These are phyloP conservation scores for Herpetomonas tarakana DNA, from an alignment of 208 protist species.

Conservation along the genomic window DNA sequence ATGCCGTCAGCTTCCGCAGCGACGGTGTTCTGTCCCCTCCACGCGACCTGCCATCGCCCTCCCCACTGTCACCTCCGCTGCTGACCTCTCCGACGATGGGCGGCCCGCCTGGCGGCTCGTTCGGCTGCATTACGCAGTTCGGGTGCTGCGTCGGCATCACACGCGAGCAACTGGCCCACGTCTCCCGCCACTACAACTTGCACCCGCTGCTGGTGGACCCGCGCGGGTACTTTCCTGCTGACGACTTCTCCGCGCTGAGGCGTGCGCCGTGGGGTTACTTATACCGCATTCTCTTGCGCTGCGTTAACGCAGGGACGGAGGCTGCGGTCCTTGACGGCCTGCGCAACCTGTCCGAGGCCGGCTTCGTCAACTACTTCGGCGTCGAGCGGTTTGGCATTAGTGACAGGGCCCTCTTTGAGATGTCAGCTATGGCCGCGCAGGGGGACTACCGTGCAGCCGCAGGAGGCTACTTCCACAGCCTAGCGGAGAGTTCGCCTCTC, in stretches of 20 bases:
- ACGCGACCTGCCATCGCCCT: constrained; percentile 65
- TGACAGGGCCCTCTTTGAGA: constrained; percentile 53
- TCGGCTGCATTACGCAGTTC: constrained; percentile 69
- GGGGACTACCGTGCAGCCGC: constrained; percentile 34
- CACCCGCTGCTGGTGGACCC: constrained; percentile 79
- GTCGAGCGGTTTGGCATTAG: constrained; percentile 63
- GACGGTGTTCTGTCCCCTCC: constrained; percentile 53
- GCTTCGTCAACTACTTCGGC: constrained; percentile 88
- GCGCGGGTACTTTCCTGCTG: constrained; percentile 28
- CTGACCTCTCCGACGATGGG: constrained; percentile 56
- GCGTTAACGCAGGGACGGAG: constrained; percentile 41
- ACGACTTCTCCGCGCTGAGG: constrained; percentile 12
- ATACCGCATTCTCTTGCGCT: constrained; percentile 68
- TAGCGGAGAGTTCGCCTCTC: constrained; percentile 61
- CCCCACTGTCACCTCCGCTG: constrained; percentile 73
- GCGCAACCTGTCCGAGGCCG: constrained; percentile 19
- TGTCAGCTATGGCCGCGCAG: constrained; percentile 35
- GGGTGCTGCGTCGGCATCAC: constrained; percentile 68
- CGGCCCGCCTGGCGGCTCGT: constrained; percentile 44
- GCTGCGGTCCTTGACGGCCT: constrained; percentile 19
- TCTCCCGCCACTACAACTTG: constrained; percentile 72
- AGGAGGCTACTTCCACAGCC: constrained; percentile 48
- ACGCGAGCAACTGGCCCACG: constrained; percentile 71
- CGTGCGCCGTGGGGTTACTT: constrained; percentile 27
- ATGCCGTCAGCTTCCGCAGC: constrained; percentile 40